Base-by-base conservation (phyloP, 116 monocot species). In the Dioscorea cayenensis region DNA sequence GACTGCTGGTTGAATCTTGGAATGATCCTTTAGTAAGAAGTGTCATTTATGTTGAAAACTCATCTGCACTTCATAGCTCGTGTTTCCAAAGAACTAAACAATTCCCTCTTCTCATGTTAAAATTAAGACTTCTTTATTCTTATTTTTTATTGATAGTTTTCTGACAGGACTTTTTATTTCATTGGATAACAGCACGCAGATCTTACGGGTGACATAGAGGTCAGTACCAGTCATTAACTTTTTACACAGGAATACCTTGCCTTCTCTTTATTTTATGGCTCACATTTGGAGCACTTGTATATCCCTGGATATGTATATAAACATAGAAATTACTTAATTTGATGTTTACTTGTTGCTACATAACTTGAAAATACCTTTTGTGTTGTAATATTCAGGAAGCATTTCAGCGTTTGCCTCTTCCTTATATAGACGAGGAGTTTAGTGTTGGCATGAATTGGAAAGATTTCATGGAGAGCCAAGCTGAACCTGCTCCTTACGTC, bases 401-500 rank as follows among this genome's bases (percentile, higher is more conserved):
- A 68, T 88, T 95, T 75, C n/a, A 12, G 10, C 88, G 88, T 59
- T 67, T 95, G 60, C 94, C 94, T 76, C 74, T 90, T 63, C 91
- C 94, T 64, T 88, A 90, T 77, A n/a, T 71, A 60, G 71, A 71
- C 6, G 83, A 90, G 67, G 91, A 95, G 51, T 95, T 84, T 77
- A 78, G 76, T 38, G 78, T 91, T 64, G 88, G 73, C 13, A 71
- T 75, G 48, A 77, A 86, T 27, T 61, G 79, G 64, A 84, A 82
- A 68, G 83, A 94, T 78, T 69, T 84, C 68, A 72, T 67, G 66
- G 75, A 74, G 52, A 83, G 81, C 67, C 72, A 73, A 28, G 64
- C 79, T 66, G 88, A 86, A 60, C 96, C 96, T 73, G n/a, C 80
- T 81, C 87, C 87, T 37, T 96, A 92, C 71, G 68, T 90, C 29